Evolutionary conservation across 2,329 filamentous ascomycete species (phyloP).

Genomic region (Phaeosphaeriaceae sp.): DNA sequence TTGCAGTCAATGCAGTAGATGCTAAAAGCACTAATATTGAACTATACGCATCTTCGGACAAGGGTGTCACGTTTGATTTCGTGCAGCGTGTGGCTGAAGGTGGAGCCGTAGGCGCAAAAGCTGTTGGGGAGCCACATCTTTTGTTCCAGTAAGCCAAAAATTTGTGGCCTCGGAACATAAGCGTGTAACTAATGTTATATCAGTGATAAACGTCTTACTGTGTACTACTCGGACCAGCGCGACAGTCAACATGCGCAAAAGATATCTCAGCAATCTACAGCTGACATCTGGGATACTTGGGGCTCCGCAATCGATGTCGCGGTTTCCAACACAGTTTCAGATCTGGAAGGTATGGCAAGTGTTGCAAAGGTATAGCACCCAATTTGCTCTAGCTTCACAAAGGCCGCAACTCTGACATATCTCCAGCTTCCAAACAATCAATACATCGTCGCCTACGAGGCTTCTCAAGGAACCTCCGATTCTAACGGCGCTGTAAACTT

Average conservation of each 20-base stretch:
- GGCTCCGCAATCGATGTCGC: constrained; percentile 20
- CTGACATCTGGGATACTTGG: constrained; percentile 20
- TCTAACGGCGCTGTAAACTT: constrained; percentile 19
- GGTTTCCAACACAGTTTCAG: constrained; percentile 10
- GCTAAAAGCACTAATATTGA: constrained; percentile 27
- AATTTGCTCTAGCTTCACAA: too few species aligned
- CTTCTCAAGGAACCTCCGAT: constrained; percentile 6
- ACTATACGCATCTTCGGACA: constrained; percentile 21
- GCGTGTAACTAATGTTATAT: neutral
- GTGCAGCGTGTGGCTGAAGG: constrained; percentile 19
- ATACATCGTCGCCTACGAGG: constrained; percentile 24
- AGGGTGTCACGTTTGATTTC: constrained; percentile 21
- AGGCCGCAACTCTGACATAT: neutral
- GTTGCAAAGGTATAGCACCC: constrained; percentile 15
- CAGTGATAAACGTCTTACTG: constrained; percentile 16
- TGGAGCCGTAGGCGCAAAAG: constrained; percentile 13
- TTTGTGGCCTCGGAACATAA: too few species aligned
- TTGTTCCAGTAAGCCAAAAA: constrained; percentile 22
- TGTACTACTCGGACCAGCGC: constrained; percentile 27
- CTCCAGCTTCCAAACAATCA: constrained; percentile 23
- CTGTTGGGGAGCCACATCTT: constrained; percentile 24
- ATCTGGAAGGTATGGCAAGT: constrained; percentile 17
- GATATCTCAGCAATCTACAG: constrained; percentile 23
- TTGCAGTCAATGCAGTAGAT: constrained; percentile 25
- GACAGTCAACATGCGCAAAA: constrained; percentile 24